Evolutionary conservation across 176 grass and related monocot species (phyloP).

Genomic region (Puya raimondii): DNA sequence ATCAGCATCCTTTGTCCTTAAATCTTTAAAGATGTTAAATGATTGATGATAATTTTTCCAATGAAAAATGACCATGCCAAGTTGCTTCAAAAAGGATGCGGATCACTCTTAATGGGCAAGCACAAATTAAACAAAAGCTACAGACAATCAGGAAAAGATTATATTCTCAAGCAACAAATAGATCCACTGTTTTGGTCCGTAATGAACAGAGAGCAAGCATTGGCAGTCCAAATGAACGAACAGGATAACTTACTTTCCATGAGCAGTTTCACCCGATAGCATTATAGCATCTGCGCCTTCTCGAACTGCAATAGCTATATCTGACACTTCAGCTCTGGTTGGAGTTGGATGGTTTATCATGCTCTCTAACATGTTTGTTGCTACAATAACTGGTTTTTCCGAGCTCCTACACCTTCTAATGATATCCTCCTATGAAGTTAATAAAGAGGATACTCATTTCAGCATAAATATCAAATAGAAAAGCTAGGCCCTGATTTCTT

Average conservation of each 20-base stretch:
- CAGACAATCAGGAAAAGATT: background rate
- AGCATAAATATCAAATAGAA: constrained; percentile 2
- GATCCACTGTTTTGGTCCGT: background rate
- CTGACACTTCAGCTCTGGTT: constrained; percentile 91
- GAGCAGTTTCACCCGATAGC: constrained; percentile 96
- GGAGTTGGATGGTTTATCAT: constrained; percentile 98
- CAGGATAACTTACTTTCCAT: constrained; percentile 72
- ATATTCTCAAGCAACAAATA: background rate
- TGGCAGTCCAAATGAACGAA: background rate
- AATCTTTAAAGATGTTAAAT: background rate
- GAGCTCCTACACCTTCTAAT: constrained; percentile 67
- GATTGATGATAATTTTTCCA: background rate
- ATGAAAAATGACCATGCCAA: background rate
- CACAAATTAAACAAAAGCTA: background rate
- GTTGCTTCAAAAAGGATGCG: background rate
- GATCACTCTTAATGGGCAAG: background rate
- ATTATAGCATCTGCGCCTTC: constrained; percentile 97
- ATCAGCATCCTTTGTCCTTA: background rate
- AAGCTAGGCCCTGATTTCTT: background rate
- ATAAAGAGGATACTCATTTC: background rate
- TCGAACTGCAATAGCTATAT: constrained; percentile 87
- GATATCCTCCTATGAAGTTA: constrained; percentile 68
- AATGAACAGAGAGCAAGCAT: background rate
- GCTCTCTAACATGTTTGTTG: constrained; percentile 98
- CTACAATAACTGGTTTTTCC: constrained; percentile 94